These are phyloP conservation scores for Dryadomyces quercivorus DNA, from an alignment of 2,329 filamentous ascomycete species.

Conservation along the genomic window DNA sequence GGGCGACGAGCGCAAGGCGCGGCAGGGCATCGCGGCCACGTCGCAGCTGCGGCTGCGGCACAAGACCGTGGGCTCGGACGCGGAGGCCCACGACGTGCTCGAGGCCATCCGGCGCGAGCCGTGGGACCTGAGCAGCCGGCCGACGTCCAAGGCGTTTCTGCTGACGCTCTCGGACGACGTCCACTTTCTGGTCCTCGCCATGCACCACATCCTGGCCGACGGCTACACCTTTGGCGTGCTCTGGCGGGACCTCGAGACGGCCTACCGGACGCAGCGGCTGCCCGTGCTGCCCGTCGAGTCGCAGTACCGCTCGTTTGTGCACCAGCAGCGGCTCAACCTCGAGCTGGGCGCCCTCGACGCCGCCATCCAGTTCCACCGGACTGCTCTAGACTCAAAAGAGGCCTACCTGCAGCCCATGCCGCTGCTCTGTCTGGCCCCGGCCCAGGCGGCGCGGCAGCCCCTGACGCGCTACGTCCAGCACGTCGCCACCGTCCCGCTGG, in stretches of 20 bases:
- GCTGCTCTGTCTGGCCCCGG: constrained; percentile 18
- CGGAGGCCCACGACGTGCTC: background rate
- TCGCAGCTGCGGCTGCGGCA: constrained; percentile 6
- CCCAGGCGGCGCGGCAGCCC: constrained; percentile 8
- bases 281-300: background rate
- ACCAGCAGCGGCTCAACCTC: background rate
- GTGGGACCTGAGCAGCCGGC: background rate
- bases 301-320: background rate
- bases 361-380: background rate
- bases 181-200: background rate
- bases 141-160: background rate
- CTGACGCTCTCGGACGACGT: too few relatives aligned
- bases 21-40: constrained; percentile 9
- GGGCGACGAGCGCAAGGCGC: background rate
- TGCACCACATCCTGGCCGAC: background rate
- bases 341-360: background rate
- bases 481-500: background rate
- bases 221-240: background rate
- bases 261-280: background rate
- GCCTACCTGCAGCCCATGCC: constrained; percentile 18
- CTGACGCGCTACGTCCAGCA: constrained; percentile 7
- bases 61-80: background rate
- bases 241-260: background rate
- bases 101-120: background rate
- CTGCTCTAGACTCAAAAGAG: background rate